Percentiles rank a stretch among this genome's conserved stretches.
Conservation (phyloP, 2,329 filamentous ascomycete species). For the Pseudocercospora cruenta region DNA sequence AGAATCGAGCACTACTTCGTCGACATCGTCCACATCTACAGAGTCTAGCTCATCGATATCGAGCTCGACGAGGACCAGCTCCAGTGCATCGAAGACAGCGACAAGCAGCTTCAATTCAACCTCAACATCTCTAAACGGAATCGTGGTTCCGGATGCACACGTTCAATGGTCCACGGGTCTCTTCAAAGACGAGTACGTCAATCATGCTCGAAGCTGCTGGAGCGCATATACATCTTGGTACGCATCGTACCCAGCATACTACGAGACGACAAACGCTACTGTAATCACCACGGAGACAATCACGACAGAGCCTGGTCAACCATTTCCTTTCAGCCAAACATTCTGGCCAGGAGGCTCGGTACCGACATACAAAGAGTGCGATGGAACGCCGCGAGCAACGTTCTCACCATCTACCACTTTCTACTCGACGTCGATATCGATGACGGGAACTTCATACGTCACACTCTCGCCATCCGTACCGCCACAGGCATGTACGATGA, state of each 20-base stretch:
- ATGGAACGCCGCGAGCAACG: constrained; percentile 26
- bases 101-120: not conserved
- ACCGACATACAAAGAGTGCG: constrained; percentile 26
- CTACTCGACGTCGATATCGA: not conserved
- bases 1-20: not conserved
- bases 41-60: not conserved
- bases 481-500: constrained; percentile 11
- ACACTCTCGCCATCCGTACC: constrained; percentile 8
- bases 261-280: not conserved
- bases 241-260: constrained; percentile 7
- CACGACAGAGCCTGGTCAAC: not conserved
- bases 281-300: not conserved
- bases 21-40: not conserved
- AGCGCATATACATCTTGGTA: constrained; percentile 14
- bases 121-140: not conserved
- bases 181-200: constrained; percentile 1
- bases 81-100: not conserved
- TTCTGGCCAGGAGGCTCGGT: constrained; percentile 11
- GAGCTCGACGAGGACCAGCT: not conserved
- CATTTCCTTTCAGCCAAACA: constrained; percentile 5
- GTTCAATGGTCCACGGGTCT: constrained; percentile 5
- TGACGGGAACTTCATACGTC: not conserved
- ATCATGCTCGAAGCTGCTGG: constrained; percentile 17
- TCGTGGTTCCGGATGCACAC: not conserved
- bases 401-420: constrained; percentile 17